phyloP scores from a whole-genome alignment of 2,329 filamentous ascomycete genomes.

The Monilinia vaccinii-corymbosi region DNA sequence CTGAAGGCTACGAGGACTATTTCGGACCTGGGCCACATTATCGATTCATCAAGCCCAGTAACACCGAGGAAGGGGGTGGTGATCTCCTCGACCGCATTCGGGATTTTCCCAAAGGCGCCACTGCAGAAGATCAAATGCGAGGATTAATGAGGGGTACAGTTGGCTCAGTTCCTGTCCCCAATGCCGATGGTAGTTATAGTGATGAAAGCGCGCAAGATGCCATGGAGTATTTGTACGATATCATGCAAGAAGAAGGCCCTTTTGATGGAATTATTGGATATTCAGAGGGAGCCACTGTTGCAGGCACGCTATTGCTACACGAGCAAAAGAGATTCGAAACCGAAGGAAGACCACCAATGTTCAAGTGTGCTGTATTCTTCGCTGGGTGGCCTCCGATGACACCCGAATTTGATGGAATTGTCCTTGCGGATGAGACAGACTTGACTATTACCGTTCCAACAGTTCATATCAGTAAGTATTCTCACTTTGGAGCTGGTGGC shows the following conservation, averaged over 20 bases:
- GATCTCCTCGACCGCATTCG: slow-evolving; percentile 26
- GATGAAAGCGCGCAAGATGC: slow-evolving; percentile 16
- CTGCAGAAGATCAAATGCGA: slow-evolving; percentile 26
- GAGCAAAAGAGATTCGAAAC: slow-evolving; percentile 34
- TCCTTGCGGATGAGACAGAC: slow-evolving; percentile 44
- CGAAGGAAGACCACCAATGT: slow-evolving; percentile 25
- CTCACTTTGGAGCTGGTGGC: neutral
- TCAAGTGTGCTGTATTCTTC: slow-evolving; percentile 42
- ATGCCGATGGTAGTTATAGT: slow-evolving; percentile 9
- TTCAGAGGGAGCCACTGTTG: slow-evolving; percentile 49
- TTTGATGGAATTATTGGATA: slow-evolving; percentile 51
- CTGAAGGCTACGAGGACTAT: slow-evolving; percentile 46
- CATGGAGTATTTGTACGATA: slow-evolving; percentile 26
- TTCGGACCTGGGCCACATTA: slow-evolving; percentile 47
- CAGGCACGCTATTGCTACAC: slow-evolving; percentile 44
- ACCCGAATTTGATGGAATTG: slow-evolving; percentile 36
- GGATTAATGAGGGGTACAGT: slow-evolving; percentile 18
- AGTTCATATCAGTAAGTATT: slow-evolving; percentile 31
- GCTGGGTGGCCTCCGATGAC: slow-evolving; percentile 46
- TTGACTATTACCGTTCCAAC: slow-evolving; percentile 44
- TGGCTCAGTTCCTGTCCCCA: slow-evolving; percentile 10
- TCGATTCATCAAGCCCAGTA: slow-evolving; percentile 44
- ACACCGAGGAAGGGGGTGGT: slow-evolving; percentile 22
- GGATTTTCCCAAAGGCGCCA: slow-evolving; percentile 24
- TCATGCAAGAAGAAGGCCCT: slow-evolving; percentile 37